Base-by-base conservation (phyloP, 345 rosid genomes). In the Carallia brachiata region DNA sequence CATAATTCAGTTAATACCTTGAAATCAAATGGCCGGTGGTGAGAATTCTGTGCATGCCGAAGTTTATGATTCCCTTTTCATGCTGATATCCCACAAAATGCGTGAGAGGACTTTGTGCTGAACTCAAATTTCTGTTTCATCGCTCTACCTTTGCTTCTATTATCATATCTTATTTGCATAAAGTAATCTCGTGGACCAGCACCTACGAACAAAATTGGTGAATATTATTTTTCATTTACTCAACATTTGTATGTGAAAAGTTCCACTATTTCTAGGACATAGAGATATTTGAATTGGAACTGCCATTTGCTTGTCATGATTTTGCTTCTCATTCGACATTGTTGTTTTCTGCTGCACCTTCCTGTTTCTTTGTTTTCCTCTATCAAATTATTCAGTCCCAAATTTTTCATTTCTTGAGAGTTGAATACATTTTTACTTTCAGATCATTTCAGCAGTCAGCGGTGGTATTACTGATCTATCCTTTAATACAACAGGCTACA, bases 391-490 rank as follows among this genome's bases (percentile, higher is more conserved):
- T 62, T 34, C 36, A 31, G 9, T 47, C 36, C 17, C 23, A 31
- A 17, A 12, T 2, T 39, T 19, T 65, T 40, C 27, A 69, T 30
- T 6, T 52, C 27, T 27, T 55, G 7, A 32, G 5, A 67, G 52
- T 28, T 15, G 28, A 44, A n/a, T 50, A 36, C 58, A 34, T 57
- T 28, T 8, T 77, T 69, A 44, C 8, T 63, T 84, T 78, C 83
- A 91, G 98, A 87, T 91, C 52, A 86, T 94, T 68, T 94, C 98
- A 27, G 97, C 98, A 63, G 67, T 88, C 65, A 90, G 77, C 37
- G 89, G 96, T 8, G 92, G 98, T 58, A 79, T 91, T 55, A 94
- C 98, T 6, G 97, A 94, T 83, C 87, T 94, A 60, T 86, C 97
- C 30, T 94, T 88, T 72, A 81, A 94, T 73, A 75, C 85, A 56